Percentiles rank a stretch among this genome's conserved stretches.
phyloP scores from a whole-genome alignment of 805 yeast species.

The Ogataea dorogensis region DNA sequence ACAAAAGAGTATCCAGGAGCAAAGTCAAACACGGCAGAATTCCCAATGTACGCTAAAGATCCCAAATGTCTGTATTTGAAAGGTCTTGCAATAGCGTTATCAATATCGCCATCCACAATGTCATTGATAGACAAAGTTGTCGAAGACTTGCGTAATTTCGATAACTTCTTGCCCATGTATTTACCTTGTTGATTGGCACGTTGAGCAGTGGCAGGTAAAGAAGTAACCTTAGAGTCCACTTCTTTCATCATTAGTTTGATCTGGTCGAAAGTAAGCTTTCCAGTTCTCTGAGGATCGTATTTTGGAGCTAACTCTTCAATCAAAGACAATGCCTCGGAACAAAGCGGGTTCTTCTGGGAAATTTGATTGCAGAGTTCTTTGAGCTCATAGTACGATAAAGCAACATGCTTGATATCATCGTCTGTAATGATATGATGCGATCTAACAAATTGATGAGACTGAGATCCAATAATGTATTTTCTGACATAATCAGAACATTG shows the following conservation, averaged over 20 bases:
- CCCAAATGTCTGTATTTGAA: constrained; percentile 65
- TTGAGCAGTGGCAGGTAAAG: constrained; percentile 74
- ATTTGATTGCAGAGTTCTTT: constrained; percentile 47
- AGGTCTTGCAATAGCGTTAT: constrained; percentile 53
- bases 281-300: constrained; percentile 47
- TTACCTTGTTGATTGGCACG: constrained; percentile 71
- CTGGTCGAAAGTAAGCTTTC: constrained; percentile 52
- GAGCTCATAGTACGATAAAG: constrained; percentile 48
- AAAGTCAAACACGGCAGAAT: constrained; percentile 67
- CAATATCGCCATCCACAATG: constrained; percentile 52
- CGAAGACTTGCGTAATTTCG: constrained; percentile 47
- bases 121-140: constrained; percentile 44
- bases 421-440: constrained; percentile 40
- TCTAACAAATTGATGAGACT: constrained; percentile 35
- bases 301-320: constrained; percentile 51
- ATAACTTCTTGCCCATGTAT: constrained; percentile 59
- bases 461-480: constrained; percentile 43
- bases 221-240: constrained; percentile 61
- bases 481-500: constrained; percentile 53
- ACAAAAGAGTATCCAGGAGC: constrained; percentile 59
- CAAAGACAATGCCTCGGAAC: constrained; percentile 52
- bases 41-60: constrained; percentile 66
- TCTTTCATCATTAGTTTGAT: constrained; percentile 49
- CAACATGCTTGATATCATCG: constrained; percentile 49
- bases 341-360: constrained; percentile 53